Evolutionary conservation across 495 filamentous ascomycete species (phyloP).

Genomic region (Apiosordaria backusii): DNA sequence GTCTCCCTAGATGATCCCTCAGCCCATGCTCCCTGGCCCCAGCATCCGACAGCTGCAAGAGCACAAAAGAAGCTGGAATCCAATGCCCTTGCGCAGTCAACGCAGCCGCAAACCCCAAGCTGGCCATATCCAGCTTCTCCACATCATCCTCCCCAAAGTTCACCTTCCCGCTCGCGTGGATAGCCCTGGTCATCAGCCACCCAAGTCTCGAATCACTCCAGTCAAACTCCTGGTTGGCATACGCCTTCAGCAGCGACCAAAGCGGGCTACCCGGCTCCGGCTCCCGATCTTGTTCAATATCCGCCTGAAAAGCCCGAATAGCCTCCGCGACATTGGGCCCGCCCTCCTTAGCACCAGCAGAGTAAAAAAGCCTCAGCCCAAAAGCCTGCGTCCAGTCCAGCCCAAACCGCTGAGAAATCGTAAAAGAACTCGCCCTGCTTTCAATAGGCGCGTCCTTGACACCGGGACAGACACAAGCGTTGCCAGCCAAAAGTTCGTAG

Average conservation of each 20-base stretch:
- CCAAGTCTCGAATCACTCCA: slow-evolving; percentile 69
- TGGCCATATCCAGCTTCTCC: slow-evolving; percentile 61
- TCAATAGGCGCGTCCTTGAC: slow-evolving; percentile 65
- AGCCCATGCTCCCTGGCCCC: slow-evolving; percentile 62
- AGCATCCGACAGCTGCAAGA: slow-evolving; percentile 68
- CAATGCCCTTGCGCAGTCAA: slow-evolving; percentile 66
- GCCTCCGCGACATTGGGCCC: slow-evolving; percentile 67
- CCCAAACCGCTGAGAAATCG: slow-evolving; percentile 73
- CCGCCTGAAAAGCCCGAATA: slow-evolving; percentile 62
- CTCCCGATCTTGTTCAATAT: slow-evolving; percentile 62
- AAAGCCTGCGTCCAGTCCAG: slow-evolving; percentile 92
- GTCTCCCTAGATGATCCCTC: slow-evolving; percentile 65
- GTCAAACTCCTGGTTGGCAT: slow-evolving; percentile 59
- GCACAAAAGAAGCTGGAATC: slow-evolving; percentile 65
- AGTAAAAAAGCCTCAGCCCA: slow-evolving; percentile 86
- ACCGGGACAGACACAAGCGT: slow-evolving; percentile 75
- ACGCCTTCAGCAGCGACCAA: slow-evolving; percentile 80
- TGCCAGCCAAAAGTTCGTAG: slow-evolving; percentile 86
- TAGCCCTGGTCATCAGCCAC: slow-evolving; percentile 70
- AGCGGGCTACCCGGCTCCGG: slow-evolving; percentile 70
- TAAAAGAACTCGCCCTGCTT: slow-evolving; percentile 71
- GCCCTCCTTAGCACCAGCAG: slow-evolving; percentile 38
- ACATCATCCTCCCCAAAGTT: slow-evolving; percentile 39
- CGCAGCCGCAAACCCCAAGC: slow-evolving; percentile 67
- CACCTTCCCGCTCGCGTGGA: slow-evolving; percentile 48